These are phyloP conservation scores for Yamadazyma akitaensis DNA, from an alignment of 805 yeast species.

Conservation along the genomic window DNA sequence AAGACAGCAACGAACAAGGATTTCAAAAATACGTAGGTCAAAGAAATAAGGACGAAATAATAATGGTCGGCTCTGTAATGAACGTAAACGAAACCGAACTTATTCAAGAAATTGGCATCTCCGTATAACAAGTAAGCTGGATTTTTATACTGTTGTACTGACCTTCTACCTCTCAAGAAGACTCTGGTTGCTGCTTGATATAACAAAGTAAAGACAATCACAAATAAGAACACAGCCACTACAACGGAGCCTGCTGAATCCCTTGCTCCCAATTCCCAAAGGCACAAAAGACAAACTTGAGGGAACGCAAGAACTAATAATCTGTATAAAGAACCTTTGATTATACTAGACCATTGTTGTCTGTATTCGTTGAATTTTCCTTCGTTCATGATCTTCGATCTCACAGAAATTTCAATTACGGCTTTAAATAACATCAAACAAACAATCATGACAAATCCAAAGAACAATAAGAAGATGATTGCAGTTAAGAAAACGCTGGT, in stretches of 20 bases:
- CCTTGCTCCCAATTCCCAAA: slow-evolving; percentile 84
- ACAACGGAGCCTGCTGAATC: slow-evolving; percentile 84
- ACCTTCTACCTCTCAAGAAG: slow-evolving; percentile 68
- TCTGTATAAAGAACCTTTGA: slow-evolving; percentile 87
- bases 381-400: slow-evolving; percentile 55
- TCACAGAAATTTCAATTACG: slow-evolving; percentile 57
- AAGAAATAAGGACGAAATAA: slow-evolving; percentile 70
- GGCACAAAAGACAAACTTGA: slow-evolving; percentile 71
- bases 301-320: slow-evolving; percentile 83
- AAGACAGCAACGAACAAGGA: slow-evolving; percentile 83
- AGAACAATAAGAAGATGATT: slow-evolving; percentile 77
- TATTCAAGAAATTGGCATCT: slow-evolving; percentile 72
- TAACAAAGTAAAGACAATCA: slow-evolving; percentile 56
- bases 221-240: slow-evolving; percentile 69
- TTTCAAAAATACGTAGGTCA: slow-evolving; percentile 66
- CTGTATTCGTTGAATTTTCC: slow-evolving; percentile 75
- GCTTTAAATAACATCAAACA: slow-evolving; percentile 65
- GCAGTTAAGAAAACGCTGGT: slow-evolving; percentile 85
- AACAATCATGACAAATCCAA: slow-evolving; percentile 58
- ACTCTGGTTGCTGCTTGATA: slow-evolving; percentile 73
- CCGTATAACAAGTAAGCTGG: slow-evolving; percentile 92
- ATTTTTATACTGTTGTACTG: slow-evolving; percentile 70
- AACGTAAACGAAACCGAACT: slow-evolving; percentile 89
- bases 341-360: slow-evolving; percentile 74
- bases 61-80: slow-evolving; percentile 86